phyloP scores from a whole-genome alignment of 352 stramenopile genomes.

The Phytophthora multivora region DNA sequence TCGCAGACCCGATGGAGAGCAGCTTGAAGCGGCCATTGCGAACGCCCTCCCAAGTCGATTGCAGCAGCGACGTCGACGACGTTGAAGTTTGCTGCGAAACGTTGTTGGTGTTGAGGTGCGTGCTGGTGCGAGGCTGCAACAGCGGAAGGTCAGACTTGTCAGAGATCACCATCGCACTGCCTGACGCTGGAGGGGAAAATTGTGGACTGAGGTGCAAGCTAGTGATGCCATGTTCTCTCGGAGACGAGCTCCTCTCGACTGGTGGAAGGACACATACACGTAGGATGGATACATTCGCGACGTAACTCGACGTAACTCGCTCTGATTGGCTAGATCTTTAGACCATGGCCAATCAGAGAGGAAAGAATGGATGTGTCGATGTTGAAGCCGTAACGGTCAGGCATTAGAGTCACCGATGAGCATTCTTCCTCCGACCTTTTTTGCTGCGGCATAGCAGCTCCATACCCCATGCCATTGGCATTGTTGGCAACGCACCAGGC shows the following conservation, averaged over 20 bases:
- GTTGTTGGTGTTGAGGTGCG: conserved; percentile 4
- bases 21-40: conserved; percentile 44
- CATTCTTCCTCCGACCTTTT: neutral
- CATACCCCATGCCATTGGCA: too few species aligned
- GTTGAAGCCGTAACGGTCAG: conserved; percentile 23
- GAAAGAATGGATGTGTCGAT: conserved; percentile 19
- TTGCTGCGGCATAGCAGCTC: too few species aligned
- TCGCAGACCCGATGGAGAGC: conserved; percentile 43
- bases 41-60: conserved; percentile 22
- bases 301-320: conserved; percentile 4
- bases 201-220: conserved; percentile 10
- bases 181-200: conserved; percentile 15
- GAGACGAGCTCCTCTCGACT: conserved; percentile 18
- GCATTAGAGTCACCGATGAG: neutral
- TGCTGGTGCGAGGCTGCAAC: conserved; percentile 33
- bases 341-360: conserved; percentile 20
- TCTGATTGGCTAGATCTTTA: conserved; percentile 11
- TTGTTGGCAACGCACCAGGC: too few species aligned
- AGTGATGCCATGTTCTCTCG: conserved; percentile 15
- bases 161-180: conserved; percentile 19
- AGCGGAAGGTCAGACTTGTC: conserved; percentile 44
- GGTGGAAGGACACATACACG: conserved; percentile 22
- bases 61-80: conserved; percentile 11
- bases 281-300: conserved; percentile 19
- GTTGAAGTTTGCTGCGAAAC: conserved; percentile 19